phyloP scores from a whole-genome alignment of 73 alveolate species.

The Halteria grandinella region DNA sequence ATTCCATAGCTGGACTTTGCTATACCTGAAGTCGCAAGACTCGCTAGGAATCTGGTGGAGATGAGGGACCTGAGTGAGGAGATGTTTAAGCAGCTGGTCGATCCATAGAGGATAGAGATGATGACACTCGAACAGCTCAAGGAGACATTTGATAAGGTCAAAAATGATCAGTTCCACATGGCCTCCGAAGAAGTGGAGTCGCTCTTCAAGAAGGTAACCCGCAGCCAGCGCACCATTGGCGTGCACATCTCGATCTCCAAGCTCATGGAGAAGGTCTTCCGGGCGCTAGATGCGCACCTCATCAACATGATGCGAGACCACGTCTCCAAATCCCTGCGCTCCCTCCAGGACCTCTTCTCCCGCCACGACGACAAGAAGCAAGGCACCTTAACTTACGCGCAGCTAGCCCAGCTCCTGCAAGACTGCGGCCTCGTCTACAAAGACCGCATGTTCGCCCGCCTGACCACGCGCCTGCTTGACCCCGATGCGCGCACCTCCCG shows the following conservation, averaged over 20 bases:
- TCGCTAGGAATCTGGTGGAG: slow-evolving; percentile 47
- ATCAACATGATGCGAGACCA: slow-evolving; percentile 34
- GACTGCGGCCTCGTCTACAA: slow-evolving; percentile 3
- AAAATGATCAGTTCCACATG: neutral
- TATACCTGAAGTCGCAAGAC: slow-evolving; percentile 6
- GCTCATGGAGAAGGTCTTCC: slow-evolving; percentile 27
- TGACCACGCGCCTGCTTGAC: slow-evolving; percentile 5
- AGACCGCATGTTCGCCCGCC: slow-evolving; percentile 6
- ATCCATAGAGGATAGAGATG: slow-evolving; percentile 24
- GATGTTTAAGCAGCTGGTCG: slow-evolving; percentile 18
- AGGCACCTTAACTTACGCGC: slow-evolving; percentile 15
- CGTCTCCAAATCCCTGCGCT: neutral
- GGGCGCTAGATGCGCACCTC: slow-evolving; percentile 46
- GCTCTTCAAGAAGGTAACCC: slow-evolving; percentile 32
- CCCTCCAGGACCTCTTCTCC: slow-evolving; percentile 27
- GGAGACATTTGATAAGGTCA: slow-evolving; percentile 11
- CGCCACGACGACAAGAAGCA: slow-evolving; percentile 37
- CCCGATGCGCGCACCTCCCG: neutral
- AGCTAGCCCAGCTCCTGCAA: slow-evolving; percentile 27
- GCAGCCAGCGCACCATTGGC: slow-evolving; percentile 22
- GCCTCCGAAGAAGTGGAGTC: slow-evolving; percentile 18
- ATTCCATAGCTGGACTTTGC: slow-evolving; percentile 49
- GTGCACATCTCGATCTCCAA: neutral
- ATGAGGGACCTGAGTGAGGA: slow-evolving; percentile 4
- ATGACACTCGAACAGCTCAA: slow-evolving; percentile 2